Base-by-base conservation (phyloP, 345 rosid genomes). In the Eucalyptus rudis region DNA sequence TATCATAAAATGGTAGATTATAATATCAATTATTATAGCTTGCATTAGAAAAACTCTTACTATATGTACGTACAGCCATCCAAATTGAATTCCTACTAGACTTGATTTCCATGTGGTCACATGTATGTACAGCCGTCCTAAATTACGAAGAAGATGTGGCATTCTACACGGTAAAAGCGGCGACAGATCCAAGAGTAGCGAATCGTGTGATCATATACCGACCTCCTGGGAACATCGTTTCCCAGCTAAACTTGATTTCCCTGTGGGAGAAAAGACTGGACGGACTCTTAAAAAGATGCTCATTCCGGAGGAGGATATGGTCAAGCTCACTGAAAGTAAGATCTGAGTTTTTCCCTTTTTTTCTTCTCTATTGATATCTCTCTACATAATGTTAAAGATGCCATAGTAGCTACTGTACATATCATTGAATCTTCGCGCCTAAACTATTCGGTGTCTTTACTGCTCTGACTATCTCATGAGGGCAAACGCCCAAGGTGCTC, bases 141-240 rank as follows among this genome's bases (percentile, higher is more conserved):
- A 92, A 92, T 68, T 86, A 80, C 4, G 93, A 92, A 68, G 92
- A 89, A 88, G 94, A 92, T 47, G 87, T 91, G 6, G 94, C 94
- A 6, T 29, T 64, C 44, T 93, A 93, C 88, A 93, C 94, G 2
- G 66, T 91, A 44, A 91, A 62, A 86, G 93, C 90, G 36, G 91
- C 92, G 13, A 89, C 87, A 2, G 94, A 93, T 90, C 91, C 92
- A 36, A 88, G 89, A 64, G 88, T 86, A 7, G 90, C 62, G 33
- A 93, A 93, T 49, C 90, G 89, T 7, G 85, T 91, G 19, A 86
- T 93, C 10, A 80, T 91, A 47, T 89, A 52, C 50, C 88, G 92
- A 50, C 91, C 94, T 1, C 88, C 36, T 4, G 84, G 56, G 36
- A 93, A 91, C 64, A 90, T 91, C 79, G 87, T 90, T 6, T 93